Conservation (phyloP, 139 green algal genomes). For the Chlorella vulgaris region DNA sequence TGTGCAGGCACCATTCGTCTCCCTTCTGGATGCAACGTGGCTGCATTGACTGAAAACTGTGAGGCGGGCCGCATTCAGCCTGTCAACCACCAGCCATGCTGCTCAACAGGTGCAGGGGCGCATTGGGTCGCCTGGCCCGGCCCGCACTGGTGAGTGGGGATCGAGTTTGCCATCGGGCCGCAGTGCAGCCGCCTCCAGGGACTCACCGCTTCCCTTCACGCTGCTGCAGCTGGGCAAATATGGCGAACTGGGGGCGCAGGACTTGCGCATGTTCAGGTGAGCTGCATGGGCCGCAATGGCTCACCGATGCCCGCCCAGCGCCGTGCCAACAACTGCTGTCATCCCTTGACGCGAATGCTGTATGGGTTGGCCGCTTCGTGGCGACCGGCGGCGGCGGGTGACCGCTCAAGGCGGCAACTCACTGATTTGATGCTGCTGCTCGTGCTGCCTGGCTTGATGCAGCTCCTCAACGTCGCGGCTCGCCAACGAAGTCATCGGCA, state of each 20-base stretch:
- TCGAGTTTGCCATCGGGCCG: background rate
- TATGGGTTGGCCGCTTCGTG: no score
- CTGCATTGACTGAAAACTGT: no score
- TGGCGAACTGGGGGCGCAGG: background rate
- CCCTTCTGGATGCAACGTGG: no score
- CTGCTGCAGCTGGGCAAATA: slow-evolving; percentile 5
- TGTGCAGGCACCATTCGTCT: no score
- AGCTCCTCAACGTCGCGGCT: slow-evolving; percentile 35
- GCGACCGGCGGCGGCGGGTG: no score
- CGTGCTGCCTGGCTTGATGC: slow-evolving; percentile 5
- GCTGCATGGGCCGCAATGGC: background rate
- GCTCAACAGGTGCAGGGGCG: background rate
- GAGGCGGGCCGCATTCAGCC: no score
- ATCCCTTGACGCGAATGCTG: no score
- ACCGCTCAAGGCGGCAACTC: no score
- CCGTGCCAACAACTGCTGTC: background rate
- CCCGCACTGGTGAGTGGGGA: background rate
- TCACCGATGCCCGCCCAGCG: no score
- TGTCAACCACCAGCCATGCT: background rate
- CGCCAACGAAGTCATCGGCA: slow-evolving; percentile 95
- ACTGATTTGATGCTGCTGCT: background rate
- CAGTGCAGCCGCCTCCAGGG: background rate
- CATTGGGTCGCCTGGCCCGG: slow-evolving; percentile 7
- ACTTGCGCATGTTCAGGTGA: slow-evolving; percentile 25
- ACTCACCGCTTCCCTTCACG: background rate